Evolutionary conservation across 768 basidiomycete genomes (phyloP).

Genomic region (Gautieria morchelliformis): DNA sequence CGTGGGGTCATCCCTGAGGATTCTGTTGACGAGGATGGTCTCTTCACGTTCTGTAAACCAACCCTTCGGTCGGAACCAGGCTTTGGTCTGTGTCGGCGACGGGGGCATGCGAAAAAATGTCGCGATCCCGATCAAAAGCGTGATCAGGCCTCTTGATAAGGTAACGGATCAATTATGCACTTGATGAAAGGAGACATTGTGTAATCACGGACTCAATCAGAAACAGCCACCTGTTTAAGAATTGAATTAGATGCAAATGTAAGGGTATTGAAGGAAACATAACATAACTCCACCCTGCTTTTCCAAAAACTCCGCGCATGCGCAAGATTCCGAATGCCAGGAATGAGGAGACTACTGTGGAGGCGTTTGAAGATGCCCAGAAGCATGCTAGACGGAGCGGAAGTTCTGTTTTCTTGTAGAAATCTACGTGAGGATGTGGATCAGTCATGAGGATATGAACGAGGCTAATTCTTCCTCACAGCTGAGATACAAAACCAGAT

Average conservation of each 20-base stretch:
- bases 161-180: background rate
- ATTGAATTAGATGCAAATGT: background rate
- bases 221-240: constrained; percentile 41
- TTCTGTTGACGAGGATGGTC: constrained; percentile 46
- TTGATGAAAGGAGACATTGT: background rate
- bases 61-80: constrained; percentile 48
- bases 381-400: constrained; percentile 47
- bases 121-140: constrained; percentile 40
- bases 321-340: constrained; percentile 53
- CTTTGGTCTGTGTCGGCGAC: constrained; percentile 48
- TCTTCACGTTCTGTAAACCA: constrained; percentile 60
- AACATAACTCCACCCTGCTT: constrained; percentile 41
- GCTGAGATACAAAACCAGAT: constrained; percentile 51
- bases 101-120: constrained; percentile 53
- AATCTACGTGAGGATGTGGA: constrained; percentile 27
- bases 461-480: constrained; percentile 28
- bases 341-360: constrained; percentile 41
- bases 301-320: constrained; percentile 44
- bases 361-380: constrained; percentile 41
- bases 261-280: background rate
- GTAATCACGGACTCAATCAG: constrained; percentile 33
- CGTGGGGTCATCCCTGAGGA: constrained; percentile 56
- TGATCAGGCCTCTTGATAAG: constrained; percentile 32
- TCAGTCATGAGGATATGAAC: background rate
- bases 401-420: constrained; percentile 50